Evolutionary conservation across 192 early-diverging fungal species (phyloP), one percentile per base, ranked within the genome.

Genomic region (Jimgerdemannia flammicorona): DNA sequence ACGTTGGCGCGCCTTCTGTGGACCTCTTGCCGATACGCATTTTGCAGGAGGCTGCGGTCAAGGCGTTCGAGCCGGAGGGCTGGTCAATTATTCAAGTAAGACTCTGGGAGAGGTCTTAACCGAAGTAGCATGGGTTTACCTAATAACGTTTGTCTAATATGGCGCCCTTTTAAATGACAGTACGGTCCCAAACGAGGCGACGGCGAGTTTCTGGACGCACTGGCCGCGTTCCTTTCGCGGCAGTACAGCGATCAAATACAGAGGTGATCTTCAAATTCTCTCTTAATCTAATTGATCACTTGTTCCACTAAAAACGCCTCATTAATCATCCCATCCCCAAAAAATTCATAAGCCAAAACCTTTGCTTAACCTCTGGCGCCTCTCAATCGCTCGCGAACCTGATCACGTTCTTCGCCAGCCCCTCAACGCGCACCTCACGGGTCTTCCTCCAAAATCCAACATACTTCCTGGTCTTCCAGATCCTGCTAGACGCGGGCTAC

Each of bases 361-460:
- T 81, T 14, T 54, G 69, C 9, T 63, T 67, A 18, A 78, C 80
- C 63, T 40, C 76, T 7, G 80, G 80, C 3, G 80, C 80, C 3
- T 81, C 80, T 1, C 63, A 71, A 20, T 68, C 74, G 3, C 66
- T 81, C 6, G 66, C 69, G 18, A 76, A 81, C 17, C 40, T 72
- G 39, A 20, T 81, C n/a, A 64, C 29, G 18, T 10, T 78, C 8
- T 44, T 81, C 3, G 72, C 76, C 3, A 43, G 69, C 40, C 80
- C 80, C 3, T 59, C 72, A 40, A 20, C 6, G 78, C 80, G n/a
- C 29, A 67, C n/a, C 65, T 64, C 29, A 29, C 29, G 29, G 54
- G 72, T 67, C 40, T 75, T 70, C 20, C 72, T 81, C n/a, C 80
- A 81, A 40, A 71, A 77, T 4, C 80, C 80, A 3, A 81, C 80